Percentiles rank a stretch among this genome's conserved stretches.
Evolutionary conservation across 2,329 filamentous ascomycete genomes (phyloP).

Genomic region (Penicillium occitanis): DNA sequence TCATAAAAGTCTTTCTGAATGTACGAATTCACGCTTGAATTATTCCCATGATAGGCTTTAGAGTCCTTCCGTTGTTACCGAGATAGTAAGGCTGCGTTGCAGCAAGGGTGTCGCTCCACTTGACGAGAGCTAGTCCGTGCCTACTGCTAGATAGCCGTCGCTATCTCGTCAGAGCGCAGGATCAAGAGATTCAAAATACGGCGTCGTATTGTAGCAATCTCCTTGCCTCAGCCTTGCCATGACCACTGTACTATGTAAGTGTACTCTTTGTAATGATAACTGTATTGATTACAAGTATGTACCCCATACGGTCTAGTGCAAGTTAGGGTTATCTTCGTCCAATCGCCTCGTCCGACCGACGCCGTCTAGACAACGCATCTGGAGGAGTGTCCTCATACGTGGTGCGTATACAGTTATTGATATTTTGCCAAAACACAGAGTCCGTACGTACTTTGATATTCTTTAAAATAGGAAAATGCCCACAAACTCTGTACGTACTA

Average conservation of each 20-base stretch:
- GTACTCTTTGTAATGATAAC: background rate
- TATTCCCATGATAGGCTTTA: background rate
- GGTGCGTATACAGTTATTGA: background rate
- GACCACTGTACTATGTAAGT: background rate
- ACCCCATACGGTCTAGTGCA: constrained; percentile 7
- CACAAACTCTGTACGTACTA: too few species aligned
- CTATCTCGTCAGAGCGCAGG: constrained; percentile 2
- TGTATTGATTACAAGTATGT: constrained; percentile 4
- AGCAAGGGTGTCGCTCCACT: constrained; percentile 5
- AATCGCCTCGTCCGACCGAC: background rate
- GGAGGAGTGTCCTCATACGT: background rate
- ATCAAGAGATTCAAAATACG: background rate
- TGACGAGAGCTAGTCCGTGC: constrained; percentile 10
- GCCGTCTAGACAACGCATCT: constrained; percentile 10
- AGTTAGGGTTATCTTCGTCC: constrained; percentile 12
- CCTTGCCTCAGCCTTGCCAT: constrained; percentile 10
- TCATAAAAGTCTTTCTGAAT: too few species aligned
- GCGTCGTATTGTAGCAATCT: background rate
- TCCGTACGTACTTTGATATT: background rate
- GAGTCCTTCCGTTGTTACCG: background rate
- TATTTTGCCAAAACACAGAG: background rate
- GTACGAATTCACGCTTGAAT: background rate
- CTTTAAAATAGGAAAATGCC: background rate
- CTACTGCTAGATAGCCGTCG: constrained; percentile 10
- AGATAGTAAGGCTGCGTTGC: constrained; percentile 8